Base-by-base conservation (phyloP, 208 protist species). In the Crithidia acanthocephali region DNA sequence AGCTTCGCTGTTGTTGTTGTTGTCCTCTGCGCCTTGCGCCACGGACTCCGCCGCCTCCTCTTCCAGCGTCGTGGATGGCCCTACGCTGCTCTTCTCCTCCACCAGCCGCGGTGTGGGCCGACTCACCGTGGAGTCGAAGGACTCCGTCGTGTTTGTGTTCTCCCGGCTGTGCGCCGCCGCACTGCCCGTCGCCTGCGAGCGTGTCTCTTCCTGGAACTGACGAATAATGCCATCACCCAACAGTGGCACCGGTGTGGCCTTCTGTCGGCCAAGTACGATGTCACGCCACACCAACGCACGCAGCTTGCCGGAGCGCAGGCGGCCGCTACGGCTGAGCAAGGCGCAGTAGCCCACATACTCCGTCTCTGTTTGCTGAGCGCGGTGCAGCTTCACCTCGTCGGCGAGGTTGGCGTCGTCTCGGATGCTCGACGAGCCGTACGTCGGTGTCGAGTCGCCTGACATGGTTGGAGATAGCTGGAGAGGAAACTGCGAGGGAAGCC, bases 271-370 rank as follows among this genome's bases (percentile, higher is more conserved):
- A 1, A 94, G 40, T 8, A 86, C 70, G 20, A 91, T 33, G 37
- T 85, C 72, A 13, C 74, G 71, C 88, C 88, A 94, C 23, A 88
- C 81, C 20, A 75, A 61, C 23, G 81, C 70, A 2, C 88, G 83
- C 33, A 88, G 72, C n/a, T 48, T 58, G 59, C 86, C 74, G 45
- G 72, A 74, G 53, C 35, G 57, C 47, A 94, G 68, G 0, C 84
- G 74, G 9, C 71, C 61, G n/a, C 57, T 68, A 16, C 72, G 53
- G 55, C 84, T 86, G 50, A 80, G 40, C 28, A 33, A 20, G 2
- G 55, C 61, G 52, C 80, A 91, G 58, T 76, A 70, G n/a, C 27
- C 61, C 13, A 81, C 56, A 61, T 91, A 91, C 52, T 68, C 82
- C 32, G 60, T 59, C 45, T 57, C 75, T 6, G 40, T 68, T 33